These are phyloP conservation scores for Phellopilus nigrolimitatus DNA, from an alignment of 1,284 basidiomycete species.

Conservation along the genomic window DNA sequence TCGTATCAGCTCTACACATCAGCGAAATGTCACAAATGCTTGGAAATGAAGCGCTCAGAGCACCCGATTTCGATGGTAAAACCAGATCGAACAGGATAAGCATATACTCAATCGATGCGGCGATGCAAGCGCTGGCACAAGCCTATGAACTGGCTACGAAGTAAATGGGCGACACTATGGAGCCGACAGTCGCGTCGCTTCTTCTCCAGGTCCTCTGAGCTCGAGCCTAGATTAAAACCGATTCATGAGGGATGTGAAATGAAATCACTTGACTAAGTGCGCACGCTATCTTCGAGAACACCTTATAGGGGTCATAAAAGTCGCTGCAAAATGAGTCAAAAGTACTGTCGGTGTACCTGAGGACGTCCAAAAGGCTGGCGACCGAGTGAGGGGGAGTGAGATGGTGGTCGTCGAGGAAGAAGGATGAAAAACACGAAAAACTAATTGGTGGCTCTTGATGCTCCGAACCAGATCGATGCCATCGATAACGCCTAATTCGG, in stretches of 20 bases:
- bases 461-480: neutral
- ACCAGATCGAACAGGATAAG: neutral
- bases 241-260: neutral
- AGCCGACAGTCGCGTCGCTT: neutral
- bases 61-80: neutral
- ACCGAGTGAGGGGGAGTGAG: neutral
- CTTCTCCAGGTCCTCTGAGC: neutral
- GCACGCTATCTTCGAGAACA: neutral
- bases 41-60: neutral
- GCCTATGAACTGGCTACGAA: neutral
- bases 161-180: neutral
- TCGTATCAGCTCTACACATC: neutral
- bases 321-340: neutral
- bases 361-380: neutral
- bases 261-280: slow-evolving; percentile 1
- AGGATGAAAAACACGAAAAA: neutral
- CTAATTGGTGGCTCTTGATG: neutral
- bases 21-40: neutral
- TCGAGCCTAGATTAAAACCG: too few species aligned
- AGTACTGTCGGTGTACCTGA: neutral
- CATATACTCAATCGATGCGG: slow-evolving; percentile 5
- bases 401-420: slow-evolving; percentile 12
- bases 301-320: neutral
- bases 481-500: neutral
- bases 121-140: neutral